These are phyloP conservation scores for Fragilaria crotonensis DNA, from an alignment of 108 stramenopile genomes.

Conservation along the genomic window DNA sequence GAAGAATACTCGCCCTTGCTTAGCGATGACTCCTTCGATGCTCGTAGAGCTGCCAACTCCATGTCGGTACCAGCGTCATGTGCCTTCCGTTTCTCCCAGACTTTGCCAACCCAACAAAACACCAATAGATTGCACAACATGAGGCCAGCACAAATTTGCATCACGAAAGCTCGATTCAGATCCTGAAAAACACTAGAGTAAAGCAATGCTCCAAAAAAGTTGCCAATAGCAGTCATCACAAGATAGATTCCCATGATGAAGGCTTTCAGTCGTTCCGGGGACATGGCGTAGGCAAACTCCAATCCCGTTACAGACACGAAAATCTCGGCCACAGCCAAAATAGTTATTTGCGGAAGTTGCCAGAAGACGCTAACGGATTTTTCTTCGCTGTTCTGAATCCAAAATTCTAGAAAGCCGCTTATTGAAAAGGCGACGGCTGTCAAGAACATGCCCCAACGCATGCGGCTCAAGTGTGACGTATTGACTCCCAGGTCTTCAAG, in stretches of 20 bases:
- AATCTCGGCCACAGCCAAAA: conserved; percentile 58
- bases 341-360: conserved; percentile 63
- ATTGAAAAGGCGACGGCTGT: conserved; percentile 36
- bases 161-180: conserved; percentile 5
- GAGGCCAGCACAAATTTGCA: conserved; percentile 10
- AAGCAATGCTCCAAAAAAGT: conserved; percentile 37
- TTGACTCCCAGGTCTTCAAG: conserved; percentile 20
- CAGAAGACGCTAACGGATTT: conserved; percentile 31
- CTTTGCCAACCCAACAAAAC: conserved; percentile 23
- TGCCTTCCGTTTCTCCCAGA: conserved; percentile 13
- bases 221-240: conserved; percentile 47
- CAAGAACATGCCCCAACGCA: conserved; percentile 56
- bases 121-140: conserved; percentile 33
- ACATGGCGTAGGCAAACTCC: conserved; percentile 51
- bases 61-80: neutral
- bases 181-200: conserved; percentile 9
- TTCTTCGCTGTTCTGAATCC: conserved; percentile 16
- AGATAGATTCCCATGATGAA: conserved; percentile 36
- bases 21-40: too few species aligned
- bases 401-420: conserved; percentile 36
- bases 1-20: too few species aligned
- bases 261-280: conserved; percentile 39
- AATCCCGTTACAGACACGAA: conserved; percentile 47
- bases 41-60: too few species aligned
- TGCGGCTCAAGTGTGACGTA: conserved; percentile 32